Evolutionary conservation across 2,329 filamentous ascomycete species (phyloP), one percentile per base, ranked within the genome.

Genomic region (Aspergillus viridinutans): DNA sequence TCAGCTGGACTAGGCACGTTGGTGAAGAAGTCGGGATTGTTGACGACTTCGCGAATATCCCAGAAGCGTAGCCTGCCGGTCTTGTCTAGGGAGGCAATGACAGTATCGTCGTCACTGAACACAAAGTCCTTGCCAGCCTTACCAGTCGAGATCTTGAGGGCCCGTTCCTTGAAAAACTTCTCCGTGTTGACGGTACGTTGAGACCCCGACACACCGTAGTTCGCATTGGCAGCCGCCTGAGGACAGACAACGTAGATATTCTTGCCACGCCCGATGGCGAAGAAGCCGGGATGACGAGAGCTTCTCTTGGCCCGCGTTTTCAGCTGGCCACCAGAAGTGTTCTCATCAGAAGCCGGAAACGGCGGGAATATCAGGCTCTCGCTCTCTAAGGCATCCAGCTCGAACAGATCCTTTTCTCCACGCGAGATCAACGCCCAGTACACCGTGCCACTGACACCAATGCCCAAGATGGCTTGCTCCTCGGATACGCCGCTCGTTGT

Each of bases 81-180:
- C 79, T 99, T 99, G 74, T 99, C 95, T 53, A 99, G 85, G 50
- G 93, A 97, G 49, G 95, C 92, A 65, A 99, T 91, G 43, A 93
- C 87, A 1, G 89, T 90, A 73, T 99, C 94, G 73, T 99, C 94
- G 73, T 96, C 92, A 74, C 93, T 97, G 77, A 99, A 99, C 49
- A 88, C 89, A 72, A 99, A 99, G 73, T 99, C 94, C 75, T 99
- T 99, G 61, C 92, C 94, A 63, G 94, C 93, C 80, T 99, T 99
- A 65, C 93, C 94, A 60, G 92, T 97, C 65, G 93, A 91, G 75
- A 99, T 96, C 76, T 92, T 95, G 63, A 97, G 80, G 50, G 90
- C 90, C 69, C 90, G 92, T 70, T 97, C 89, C 69, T 88, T 87
- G 63, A 94, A 85, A 61, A 96, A 91, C 69, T 86, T 89, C 71